Evolutionary conservation across 1,284 basidiomycete species (phyloP), one percentile per base, ranked within the genome.

Genomic region (Chalciporus piperatoides): DNA sequence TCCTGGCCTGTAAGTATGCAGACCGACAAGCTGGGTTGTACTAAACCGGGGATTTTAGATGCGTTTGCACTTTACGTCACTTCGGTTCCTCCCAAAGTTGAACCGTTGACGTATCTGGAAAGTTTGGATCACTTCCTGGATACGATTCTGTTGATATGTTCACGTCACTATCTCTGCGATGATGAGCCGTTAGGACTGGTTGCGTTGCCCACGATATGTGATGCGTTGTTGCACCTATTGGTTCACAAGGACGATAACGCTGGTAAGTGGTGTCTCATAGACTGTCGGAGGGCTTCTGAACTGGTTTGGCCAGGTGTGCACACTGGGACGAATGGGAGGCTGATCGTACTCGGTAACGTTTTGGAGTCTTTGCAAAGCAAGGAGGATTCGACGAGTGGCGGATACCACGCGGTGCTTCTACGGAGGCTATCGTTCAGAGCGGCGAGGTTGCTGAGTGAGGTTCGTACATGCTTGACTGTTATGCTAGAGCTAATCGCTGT

Each of bases 111-210:
- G 27, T 69, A 68, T 46, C 65, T 72, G 2, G 82, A 84, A 59
- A 73, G 76, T 33, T 81, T 81, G 77, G 69, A 78, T 46, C 73
- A 76, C 56, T 60, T 87, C 40, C 66, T 76, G 27, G 77, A 81
- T 48, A 65, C 69, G 1, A 60, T 82, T 4, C 53, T 80, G 9
- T 62, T 78, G 25, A 75, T 81, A 35, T 57, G 79, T 27, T 68
- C 70, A 24, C 68, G 64, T 35, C 65, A 75, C 25, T 74, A 72
- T 51, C 33, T 66, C 10, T 71, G 63, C 25, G 72, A 75, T 35
- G 74, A 80, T 28, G 75, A 77, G 48, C 63, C 75, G 2, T 65
- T 84, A 21, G 76, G 76, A 11, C 55, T 82, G 33, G 55, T 81
- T 21, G 63, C 75, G 10, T 72, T 72, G 40, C 72, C 78, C 8